phyloP scores from a whole-genome alignment of 768 basidiomycete genomes.

The Lactarius akahatsu region DNA sequence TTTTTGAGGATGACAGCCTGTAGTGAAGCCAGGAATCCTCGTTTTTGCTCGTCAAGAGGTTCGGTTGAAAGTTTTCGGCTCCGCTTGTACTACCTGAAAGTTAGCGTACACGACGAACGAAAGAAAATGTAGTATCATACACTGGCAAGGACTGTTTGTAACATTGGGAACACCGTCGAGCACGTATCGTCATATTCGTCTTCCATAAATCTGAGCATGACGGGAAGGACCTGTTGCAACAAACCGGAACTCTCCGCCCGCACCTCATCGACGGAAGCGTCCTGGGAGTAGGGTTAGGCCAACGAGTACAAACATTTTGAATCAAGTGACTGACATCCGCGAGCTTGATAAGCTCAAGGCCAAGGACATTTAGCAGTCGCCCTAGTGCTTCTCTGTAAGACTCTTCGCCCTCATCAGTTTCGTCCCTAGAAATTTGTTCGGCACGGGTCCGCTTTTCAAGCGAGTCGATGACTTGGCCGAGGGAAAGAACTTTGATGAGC shows the following conservation, averaged over 20 bases:
- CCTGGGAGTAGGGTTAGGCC: constrained; percentile 41
- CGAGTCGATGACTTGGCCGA: constrained; percentile 77
- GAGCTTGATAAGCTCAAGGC: constrained; percentile 79
- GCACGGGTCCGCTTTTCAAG: constrained; percentile 74
- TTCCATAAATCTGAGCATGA: constrained; percentile 84
- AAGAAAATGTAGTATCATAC: constrained; percentile 48
- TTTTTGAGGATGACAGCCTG: constrained; percentile 80
- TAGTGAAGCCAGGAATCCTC: constrained; percentile 74
- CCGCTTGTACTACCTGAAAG: constrained; percentile 72
- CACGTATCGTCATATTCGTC: constrained; percentile 91
- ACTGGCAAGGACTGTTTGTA: constrained; percentile 68
- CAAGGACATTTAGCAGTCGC: constrained; percentile 76
- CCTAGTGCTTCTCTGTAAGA: constrained; percentile 88
- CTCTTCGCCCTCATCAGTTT: constrained; percentile 84
- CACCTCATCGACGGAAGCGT: constrained; percentile 56
- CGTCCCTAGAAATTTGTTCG: constrained; percentile 61
- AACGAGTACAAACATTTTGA: constrained; percentile 16
- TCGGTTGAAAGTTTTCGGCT: constrained; percentile 57
- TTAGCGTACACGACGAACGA: constrained; percentile 5
- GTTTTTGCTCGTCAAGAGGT: constrained; percentile 62
- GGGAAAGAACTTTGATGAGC: constrained; percentile 83
- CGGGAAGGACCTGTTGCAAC: constrained; percentile 68
- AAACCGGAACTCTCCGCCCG: constrained; percentile 62
- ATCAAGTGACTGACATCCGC: constrained; percentile 57
- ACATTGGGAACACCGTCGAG: constrained; percentile 77